Evolutionary conservation across 2,329 filamentous ascomycete species (phyloP).

Genomic region (Colletotrichum zoysiae): DNA sequence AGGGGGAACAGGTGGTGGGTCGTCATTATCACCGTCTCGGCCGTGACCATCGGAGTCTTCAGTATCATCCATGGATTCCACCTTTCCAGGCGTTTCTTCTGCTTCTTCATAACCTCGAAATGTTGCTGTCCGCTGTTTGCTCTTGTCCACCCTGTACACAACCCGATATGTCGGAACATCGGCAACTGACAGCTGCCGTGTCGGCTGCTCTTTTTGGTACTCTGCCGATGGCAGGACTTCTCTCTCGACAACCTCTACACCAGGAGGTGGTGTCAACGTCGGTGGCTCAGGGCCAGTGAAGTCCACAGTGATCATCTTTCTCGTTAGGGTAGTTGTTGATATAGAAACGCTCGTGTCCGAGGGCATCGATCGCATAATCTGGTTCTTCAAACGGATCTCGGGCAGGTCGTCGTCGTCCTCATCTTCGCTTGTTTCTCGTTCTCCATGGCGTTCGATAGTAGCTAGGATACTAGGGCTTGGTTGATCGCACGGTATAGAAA

Average conservation of each 20-base stretch:
- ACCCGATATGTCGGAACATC: conserved; percentile 62
- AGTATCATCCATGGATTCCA: conserved; percentile 47
- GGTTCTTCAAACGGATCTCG: conserved; percentile 63
- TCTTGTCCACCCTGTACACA: conserved; percentile 70
- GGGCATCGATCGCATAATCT: conserved; percentile 67
- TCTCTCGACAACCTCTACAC: conserved; percentile 71
- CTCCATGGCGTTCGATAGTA: conserved; percentile 53
- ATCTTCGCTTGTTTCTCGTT: conserved; percentile 46
- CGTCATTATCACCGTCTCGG: conserved; percentile 22
- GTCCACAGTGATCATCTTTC: conserved; percentile 74
- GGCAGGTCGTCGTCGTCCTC: conserved; percentile 59
- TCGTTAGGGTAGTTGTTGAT: conserved; percentile 69
- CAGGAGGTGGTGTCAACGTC: conserved; percentile 66
- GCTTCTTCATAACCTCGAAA: conserved; percentile 51
- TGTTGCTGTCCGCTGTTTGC: conserved; percentile 59
- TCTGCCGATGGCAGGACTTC: conserved; percentile 58
- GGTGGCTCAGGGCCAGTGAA: conserved; percentile 66
- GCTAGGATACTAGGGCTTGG: conserved; percentile 49
- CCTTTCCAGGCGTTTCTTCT: conserved; percentile 45
- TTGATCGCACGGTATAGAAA: conserved; percentile 44
- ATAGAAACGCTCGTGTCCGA: conserved; percentile 70
- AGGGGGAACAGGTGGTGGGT: conserved; percentile 41
- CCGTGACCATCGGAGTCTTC: conserved; percentile 27
- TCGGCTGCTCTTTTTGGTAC: conserved; percentile 42
- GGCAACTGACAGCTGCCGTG: conserved; percentile 43